Evolutionary conservation across 768 basidiomycete genomes (phyloP).

Genomic region (Phaeotremella fagi): DNA sequence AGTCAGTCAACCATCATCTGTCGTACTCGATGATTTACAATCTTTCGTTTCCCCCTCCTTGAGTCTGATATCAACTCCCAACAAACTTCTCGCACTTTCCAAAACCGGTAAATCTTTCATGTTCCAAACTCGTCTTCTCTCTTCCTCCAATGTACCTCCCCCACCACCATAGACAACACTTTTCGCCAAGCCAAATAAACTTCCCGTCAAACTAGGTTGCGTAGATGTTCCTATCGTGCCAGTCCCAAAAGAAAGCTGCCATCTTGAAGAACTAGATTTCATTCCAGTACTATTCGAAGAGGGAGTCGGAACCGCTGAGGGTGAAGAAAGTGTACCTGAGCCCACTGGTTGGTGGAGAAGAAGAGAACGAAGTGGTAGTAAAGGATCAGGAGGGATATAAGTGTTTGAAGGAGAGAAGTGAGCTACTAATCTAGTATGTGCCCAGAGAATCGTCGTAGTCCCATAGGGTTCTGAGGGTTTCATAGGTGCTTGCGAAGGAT

Average conservation of each 20-base stretch:
- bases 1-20: neutral
- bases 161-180: constrained; percentile 40
- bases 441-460: constrained; percentile 41
- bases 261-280: constrained; percentile 24
- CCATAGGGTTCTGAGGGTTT: constrained; percentile 24
- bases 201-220: constrained; percentile 45
- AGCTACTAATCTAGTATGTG: constrained; percentile 37
- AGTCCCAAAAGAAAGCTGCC: constrained; percentile 43
- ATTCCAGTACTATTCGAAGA: neutral
- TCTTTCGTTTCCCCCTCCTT: constrained; percentile 76
- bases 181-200: constrained; percentile 41
- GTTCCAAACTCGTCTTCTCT: constrained; percentile 48
- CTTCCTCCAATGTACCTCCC: constrained; percentile 49
- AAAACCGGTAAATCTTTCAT: constrained; percentile 66
- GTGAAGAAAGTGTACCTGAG: constrained; percentile 32
- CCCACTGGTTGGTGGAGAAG: constrained; percentile 47
- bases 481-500: constrained; percentile 27
- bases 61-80: constrained; percentile 79
- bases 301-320: constrained; percentile 3
- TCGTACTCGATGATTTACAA: constrained; percentile 58
- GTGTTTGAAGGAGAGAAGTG: constrained; percentile 44
- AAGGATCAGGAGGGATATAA: constrained; percentile 47
- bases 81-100: constrained; percentile 75
- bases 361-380: constrained; percentile 43
- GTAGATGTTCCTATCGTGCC: constrained; percentile 42